phyloP scores from a whole-genome alignment of 192 early-diverging fungal species.

The Entomortierella beljakovae region DNA sequence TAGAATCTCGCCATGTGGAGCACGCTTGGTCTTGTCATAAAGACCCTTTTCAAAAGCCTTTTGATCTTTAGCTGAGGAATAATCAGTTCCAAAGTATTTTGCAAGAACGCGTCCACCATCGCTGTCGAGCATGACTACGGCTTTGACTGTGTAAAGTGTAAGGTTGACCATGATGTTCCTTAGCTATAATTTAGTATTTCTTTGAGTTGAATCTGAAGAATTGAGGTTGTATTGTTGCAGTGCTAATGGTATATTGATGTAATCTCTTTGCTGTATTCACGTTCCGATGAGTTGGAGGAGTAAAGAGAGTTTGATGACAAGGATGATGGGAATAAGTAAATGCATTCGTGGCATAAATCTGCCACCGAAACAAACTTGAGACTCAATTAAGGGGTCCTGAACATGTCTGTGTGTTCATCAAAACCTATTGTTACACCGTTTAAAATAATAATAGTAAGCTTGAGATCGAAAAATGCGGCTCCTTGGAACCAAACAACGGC shows the following conservation, averaged over 20 bases:
- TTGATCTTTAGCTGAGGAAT: constrained; percentile 83
- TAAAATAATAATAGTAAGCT: background rate
- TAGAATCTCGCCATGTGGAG: constrained; percentile 84
- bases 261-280: too few species aligned
- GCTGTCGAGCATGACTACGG: constrained; percentile 90
- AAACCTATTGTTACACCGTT: background rate
- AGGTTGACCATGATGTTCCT: constrained; percentile 78
- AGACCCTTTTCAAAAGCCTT: constrained; percentile 91
- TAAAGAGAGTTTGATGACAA: too few species aligned
- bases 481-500: too few species aligned
- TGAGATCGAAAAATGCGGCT: too few species aligned
- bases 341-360: too few species aligned
- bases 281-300: too few species aligned
- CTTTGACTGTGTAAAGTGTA: constrained; percentile 88
- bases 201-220: too few species aligned
- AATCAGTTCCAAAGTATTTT: constrained; percentile 88
- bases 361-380: too few species aligned
- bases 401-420: background rate
- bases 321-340: too few species aligned
- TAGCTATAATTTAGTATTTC: background rate
- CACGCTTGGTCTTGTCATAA: constrained; percentile 91
- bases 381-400: too few species aligned
- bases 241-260: too few species aligned
- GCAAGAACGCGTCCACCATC: constrained; percentile 93
- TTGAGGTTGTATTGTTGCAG: too few species aligned